Percentiles rank a stretch among this genome's conserved stretches.
Evolutionary conservation across 805 yeast genomes (phyloP).

Genomic region (Candida pseudofarinosa): DNA sequence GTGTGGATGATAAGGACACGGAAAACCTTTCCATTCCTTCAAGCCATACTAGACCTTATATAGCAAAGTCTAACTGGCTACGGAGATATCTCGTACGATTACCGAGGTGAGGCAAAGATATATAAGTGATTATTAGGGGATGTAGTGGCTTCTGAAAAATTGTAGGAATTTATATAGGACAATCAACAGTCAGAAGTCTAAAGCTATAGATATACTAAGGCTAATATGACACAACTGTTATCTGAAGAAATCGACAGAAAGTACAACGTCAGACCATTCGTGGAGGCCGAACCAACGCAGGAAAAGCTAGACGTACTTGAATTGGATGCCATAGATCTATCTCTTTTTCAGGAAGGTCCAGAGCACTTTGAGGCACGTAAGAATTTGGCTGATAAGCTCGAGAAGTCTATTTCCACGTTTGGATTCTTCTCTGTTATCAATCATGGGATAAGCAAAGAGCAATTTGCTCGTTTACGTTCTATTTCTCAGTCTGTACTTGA

Average conservation of each 20-base stretch:
- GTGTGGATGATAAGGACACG: too few species aligned
- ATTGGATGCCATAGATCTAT: conserved; percentile 33
- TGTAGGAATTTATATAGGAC: too few species aligned
- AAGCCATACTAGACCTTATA: too few species aligned
- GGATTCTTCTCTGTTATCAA: conserved; percentile 43
- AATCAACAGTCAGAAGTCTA: too few species aligned
- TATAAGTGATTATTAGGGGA: too few species aligned
- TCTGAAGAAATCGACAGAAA: conserved; percentile 13
- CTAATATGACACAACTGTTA: neutral
- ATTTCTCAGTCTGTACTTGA: conserved; percentile 40
- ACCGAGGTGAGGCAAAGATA: too few species aligned
- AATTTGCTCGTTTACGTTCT: conserved; percentile 32
- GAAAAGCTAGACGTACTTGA: conserved; percentile 18
- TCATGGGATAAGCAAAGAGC: conserved; percentile 35
- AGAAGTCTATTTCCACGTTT: conserved; percentile 35
- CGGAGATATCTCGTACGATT: too few species aligned
- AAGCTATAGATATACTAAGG: too few species aligned
- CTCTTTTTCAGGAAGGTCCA: conserved; percentile 31
- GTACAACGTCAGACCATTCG: conserved; percentile 23
- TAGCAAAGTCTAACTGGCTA: too few species aligned
- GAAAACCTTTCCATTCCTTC: too few species aligned
- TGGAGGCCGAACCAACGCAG: conserved; percentile 20
- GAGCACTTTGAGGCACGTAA: conserved; percentile 25
- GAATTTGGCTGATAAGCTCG: conserved; percentile 33
- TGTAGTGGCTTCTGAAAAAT: too few species aligned